phyloP scores from a whole-genome alignment of 2,329 filamentous ascomycete genomes.

The Dothideomycetidae sp. region DNA sequence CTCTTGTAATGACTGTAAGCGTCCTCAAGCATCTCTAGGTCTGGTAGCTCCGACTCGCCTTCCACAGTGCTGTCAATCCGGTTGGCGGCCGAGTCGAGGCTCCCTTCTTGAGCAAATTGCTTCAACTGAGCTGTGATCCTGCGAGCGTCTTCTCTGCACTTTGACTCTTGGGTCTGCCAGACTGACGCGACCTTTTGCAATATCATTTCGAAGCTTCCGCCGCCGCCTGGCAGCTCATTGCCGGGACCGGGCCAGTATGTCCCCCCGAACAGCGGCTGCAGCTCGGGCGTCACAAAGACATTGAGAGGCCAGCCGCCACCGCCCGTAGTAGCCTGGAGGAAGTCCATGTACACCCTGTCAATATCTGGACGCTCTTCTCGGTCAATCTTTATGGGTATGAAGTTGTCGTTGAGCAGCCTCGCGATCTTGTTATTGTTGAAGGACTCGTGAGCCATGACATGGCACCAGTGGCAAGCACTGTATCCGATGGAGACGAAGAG shows the following conservation, averaged over 20 bases:
- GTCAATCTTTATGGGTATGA: constrained; percentile 86
- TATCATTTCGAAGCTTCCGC: constrained; percentile 70
- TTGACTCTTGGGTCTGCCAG: constrained; percentile 74
- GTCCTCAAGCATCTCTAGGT: constrained; percentile 83
- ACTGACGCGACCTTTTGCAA: constrained; percentile 58
- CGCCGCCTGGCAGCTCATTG: constrained; percentile 36
- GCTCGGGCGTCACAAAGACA: constrained; percentile 85
- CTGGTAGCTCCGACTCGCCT: constrained; percentile 44
- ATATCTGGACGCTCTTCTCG: constrained; percentile 88
- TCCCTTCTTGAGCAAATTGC: constrained; percentile 82
- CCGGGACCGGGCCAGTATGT: constrained; percentile 88
- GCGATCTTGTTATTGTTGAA: constrained; percentile 77
- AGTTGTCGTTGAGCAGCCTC: constrained; percentile 65
- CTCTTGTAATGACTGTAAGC: constrained; percentile 66
- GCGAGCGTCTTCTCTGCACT: constrained; percentile 69
- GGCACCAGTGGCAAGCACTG: constrained; percentile 80
- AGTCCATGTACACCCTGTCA: constrained; percentile 97
- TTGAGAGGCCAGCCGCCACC: constrained; percentile 90
- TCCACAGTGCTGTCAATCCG: constrained; percentile 14
- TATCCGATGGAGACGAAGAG: constrained; percentile 94
- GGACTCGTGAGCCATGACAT: constrained; percentile 85
- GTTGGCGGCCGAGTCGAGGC: constrained; percentile 30
- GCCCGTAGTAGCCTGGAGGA: constrained; percentile 82
- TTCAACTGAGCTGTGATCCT: constrained; percentile 68
- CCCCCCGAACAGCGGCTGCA: constrained; percentile 88